A percentile compares a stretch with the other conserved stretches of the same genome.
phyloP scores from a whole-genome alignment of 202 grass and related monocot species.

The Cymbopogon flexuosus region DNA sequence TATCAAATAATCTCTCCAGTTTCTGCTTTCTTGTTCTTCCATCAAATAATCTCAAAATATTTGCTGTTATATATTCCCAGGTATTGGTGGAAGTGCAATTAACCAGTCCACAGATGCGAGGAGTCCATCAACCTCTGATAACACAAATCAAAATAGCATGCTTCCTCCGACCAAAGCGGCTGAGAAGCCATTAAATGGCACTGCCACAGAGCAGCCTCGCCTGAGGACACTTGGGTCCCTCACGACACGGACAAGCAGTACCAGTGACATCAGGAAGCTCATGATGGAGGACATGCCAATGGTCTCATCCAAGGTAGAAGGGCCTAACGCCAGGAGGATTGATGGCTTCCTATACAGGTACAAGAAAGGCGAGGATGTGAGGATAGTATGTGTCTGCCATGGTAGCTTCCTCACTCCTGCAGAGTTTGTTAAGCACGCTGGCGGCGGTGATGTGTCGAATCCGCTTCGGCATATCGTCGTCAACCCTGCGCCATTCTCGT shows the following conservation, averaged over 20 bases:
- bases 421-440: constrained; percentile 87
- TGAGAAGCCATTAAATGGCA: constrained; percentile 19
- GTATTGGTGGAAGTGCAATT: constrained; percentile 12
- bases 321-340: constrained; percentile 50
- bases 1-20: neutral
- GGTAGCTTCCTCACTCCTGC: constrained; percentile 81
- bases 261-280: constrained; percentile 45
- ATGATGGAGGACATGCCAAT: constrained; percentile 90
- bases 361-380: constrained; percentile 62
- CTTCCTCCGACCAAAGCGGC: constrained; percentile 2
- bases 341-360: constrained; percentile 91
- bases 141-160: constrained; percentile 30
- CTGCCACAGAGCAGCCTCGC: constrained; percentile 9
- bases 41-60: neutral
- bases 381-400: constrained; percentile 89
- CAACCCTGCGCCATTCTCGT: constrained; percentile 37
- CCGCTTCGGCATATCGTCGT: constrained; percentile 71
- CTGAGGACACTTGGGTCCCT: constrained; percentile 40
- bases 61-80: constrained; percentile 23
- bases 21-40: neutral
- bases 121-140: constrained; percentile 33
- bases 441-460: constrained; percentile 61
- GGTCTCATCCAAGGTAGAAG: constrained; percentile 71
- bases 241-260: constrained; percentile 43
- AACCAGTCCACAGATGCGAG: neutral